These are phyloP conservation scores for Cnidoscolus chayamansa DNA, from an alignment of 441 rosid genomes.

Conservation along the genomic window DNA sequence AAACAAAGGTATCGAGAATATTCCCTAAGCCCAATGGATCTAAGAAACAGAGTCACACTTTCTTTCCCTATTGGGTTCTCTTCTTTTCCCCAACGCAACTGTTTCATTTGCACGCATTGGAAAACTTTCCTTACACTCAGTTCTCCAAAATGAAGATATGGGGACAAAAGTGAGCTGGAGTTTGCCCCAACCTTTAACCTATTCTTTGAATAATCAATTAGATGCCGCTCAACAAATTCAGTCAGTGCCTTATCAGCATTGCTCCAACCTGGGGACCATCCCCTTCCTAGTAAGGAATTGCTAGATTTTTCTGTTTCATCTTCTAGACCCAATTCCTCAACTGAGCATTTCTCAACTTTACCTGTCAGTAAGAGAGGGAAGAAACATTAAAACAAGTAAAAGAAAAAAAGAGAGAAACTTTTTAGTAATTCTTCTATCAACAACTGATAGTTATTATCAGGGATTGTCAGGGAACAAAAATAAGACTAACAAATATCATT, in stretches of 20 bases:
- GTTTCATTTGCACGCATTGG: conserved; percentile 58
- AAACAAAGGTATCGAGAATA: conserved; percentile 88
- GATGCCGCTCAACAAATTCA: conserved; percentile 61
- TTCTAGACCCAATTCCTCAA: conserved; percentile 79
- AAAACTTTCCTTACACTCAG: conserved; percentile 75
- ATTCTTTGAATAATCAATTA: conserved; percentile 49
- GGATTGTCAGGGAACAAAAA: conserved; percentile 3
- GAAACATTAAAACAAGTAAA: background rate
- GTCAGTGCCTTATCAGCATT: conserved; percentile 63
- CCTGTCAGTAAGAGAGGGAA: conserved; percentile 32
- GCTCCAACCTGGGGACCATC: conserved; percentile 90
- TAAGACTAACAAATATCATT: background rate
- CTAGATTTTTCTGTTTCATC: conserved; percentile 74
- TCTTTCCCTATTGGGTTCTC: conserved; percentile 53
- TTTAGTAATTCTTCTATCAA: conserved; percentile 5
- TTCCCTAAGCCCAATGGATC: conserved; percentile 78
- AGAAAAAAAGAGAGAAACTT: conserved; percentile 18
- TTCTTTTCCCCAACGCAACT: conserved; percentile 66
- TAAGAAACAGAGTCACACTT: conserved; percentile 60
- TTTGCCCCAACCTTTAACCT: conserved; percentile 55
- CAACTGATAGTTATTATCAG: conserved; percentile 4
- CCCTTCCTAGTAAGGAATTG: conserved; percentile 76
- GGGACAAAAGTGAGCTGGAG: conserved; percentile 71
- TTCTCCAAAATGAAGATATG: conserved; percentile 87
- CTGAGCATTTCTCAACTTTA: conserved; percentile 43